Evolutionary conservation across 495 filamentous ascomycete species (phyloP).

Genomic region (Penicillium crystallinum): DNA sequence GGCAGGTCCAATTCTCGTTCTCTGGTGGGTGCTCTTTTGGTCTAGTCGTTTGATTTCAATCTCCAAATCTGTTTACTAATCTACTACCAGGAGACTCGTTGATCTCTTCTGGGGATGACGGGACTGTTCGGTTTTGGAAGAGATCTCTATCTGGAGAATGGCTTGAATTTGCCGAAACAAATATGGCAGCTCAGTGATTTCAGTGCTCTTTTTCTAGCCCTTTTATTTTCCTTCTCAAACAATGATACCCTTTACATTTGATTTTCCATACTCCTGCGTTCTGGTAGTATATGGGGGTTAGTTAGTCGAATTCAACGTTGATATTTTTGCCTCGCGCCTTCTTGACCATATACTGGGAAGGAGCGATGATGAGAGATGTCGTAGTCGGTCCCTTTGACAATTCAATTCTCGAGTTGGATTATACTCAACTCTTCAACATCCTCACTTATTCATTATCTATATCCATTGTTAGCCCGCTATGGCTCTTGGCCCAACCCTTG

Average conservation of each 20-base stretch:
- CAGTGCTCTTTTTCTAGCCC: not conserved
- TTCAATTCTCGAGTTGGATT: not conserved
- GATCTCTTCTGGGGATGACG: slow-evolving; percentile 47
- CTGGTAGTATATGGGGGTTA: not conserved
- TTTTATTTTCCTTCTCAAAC: not conserved
- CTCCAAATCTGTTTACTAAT: not conserved
- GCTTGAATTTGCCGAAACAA: slow-evolving; percentile 48
- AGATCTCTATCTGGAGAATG: slow-evolving; percentile 43
- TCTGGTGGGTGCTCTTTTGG: slow-evolving; percentile 28
- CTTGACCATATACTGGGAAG: not conserved
- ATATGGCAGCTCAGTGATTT: slow-evolving; percentile 34
- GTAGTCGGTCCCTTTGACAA: slow-evolving; percentile 4
- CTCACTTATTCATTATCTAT: not conserved
- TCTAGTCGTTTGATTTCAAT: not conserved
- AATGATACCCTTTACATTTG: slow-evolving; percentile 22
- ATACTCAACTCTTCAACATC: not conserved
- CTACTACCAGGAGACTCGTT: slow-evolving; percentile 39
- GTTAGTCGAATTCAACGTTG: not conserved
- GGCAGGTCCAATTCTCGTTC: slow-evolving; percentile 47
- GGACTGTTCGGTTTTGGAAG: slow-evolving; percentile 49
- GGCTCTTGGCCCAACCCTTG: slow-evolving; percentile 35
- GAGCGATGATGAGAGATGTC: not conserved
- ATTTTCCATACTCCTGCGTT: not conserved
- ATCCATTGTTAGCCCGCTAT: slow-evolving; percentile 18
- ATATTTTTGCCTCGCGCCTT: not conserved